A percentile compares a stretch with the other conserved stretches of the same genome.
These are phyloP conservation scores for Aspergillaceae sp. DNA, from an alignment of 2,329 filamentous ascomycete genomes.

Conservation along the genomic window DNA sequence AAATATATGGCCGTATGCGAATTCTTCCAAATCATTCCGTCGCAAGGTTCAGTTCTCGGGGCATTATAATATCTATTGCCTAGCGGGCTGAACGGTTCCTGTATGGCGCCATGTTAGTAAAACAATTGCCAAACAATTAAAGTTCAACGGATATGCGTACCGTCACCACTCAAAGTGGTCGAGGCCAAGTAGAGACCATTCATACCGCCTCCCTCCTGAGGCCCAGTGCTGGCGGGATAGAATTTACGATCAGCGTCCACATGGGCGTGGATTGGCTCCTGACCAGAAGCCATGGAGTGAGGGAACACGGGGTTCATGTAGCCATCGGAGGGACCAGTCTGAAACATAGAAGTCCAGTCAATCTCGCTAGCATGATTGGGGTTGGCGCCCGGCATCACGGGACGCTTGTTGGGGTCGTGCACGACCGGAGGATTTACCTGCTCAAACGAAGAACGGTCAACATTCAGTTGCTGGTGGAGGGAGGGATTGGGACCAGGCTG, in stretches of 20 bases:
- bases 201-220: conserved; percentile 34
- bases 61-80: conserved; percentile 37
- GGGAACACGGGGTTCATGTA: conserved; percentile 55
- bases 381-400: conserved; percentile 53
- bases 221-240: conserved; percentile 41
- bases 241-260: conserved; percentile 47
- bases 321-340: conserved; percentile 59
- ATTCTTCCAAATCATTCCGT: neutral
- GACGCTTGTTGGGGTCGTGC: conserved; percentile 33
- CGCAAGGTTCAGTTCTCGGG: neutral
- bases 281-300: conserved; percentile 59
- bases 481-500: conserved; percentile 33
- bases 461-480: conserved; percentile 33
- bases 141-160: conserved; percentile 28
- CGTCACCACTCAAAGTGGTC: conserved; percentile 39
- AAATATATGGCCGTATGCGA: neutral
- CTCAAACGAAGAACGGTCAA: conserved; percentile 36
- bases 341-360: conserved; percentile 74
- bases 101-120: conserved; percentile 29
- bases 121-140: conserved; percentile 6
- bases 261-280: conserved; percentile 62
- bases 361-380: conserved; percentile 49
- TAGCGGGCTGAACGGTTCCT: conserved; percentile 49
- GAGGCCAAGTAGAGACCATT: conserved; percentile 42
- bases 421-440: conserved; percentile 34